These are phyloP conservation scores for Debaryomyces singareniensis DNA, from an alignment of 1,139 yeast genomes.

Conservation along the genomic window DNA sequence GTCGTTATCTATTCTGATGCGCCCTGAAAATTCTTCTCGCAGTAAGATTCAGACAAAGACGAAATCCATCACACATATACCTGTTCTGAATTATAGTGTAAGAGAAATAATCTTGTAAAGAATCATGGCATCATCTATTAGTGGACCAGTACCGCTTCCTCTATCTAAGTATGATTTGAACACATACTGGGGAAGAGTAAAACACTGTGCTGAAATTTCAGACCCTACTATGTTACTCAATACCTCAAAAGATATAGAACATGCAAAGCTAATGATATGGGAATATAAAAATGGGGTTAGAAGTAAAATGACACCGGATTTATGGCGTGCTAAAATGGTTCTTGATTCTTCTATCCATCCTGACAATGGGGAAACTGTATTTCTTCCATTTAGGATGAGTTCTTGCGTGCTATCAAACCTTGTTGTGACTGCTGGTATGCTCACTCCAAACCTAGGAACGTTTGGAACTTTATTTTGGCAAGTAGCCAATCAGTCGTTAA, in stretches of 20 bases:
- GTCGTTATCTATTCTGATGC: too few species aligned
- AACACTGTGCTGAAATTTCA: slow-evolving; percentile 87
- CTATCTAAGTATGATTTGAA: slow-evolving; percentile 69
- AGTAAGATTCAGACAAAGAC: too few species aligned
- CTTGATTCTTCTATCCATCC: slow-evolving; percentile 90
- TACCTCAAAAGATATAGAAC: slow-evolving; percentile 54
- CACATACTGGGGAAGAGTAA: slow-evolving; percentile 89
- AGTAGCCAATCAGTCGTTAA: slow-evolving; percentile 90
- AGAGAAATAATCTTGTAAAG: too few species aligned
- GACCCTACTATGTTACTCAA: slow-evolving; percentile 88
- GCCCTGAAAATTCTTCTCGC: too few species aligned
- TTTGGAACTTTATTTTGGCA: slow-evolving; percentile 96
- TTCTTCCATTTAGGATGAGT: slow-evolving; percentile 94
- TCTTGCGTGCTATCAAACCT: slow-evolving; percentile 88
- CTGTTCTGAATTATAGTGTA: too few species aligned
- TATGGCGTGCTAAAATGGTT: slow-evolving; percentile 85
- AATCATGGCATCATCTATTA: slow-evolving; percentile 78
- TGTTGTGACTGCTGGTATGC: slow-evolving; percentile 96
- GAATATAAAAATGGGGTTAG: slow-evolving; percentile 67
- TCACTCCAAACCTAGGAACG: slow-evolving; percentile 87
- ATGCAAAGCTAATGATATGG: slow-evolving; percentile 60
- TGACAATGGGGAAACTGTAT: slow-evolving; percentile 89
- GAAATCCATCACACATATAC: too few species aligned
- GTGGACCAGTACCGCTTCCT: slow-evolving; percentile 76
- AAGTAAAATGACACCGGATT: slow-evolving; percentile 62